These are phyloP conservation scores for Pelagomonas calceolata DNA, from an alignment of 108 stramenopile genomes.

Conservation along the genomic window DNA sequence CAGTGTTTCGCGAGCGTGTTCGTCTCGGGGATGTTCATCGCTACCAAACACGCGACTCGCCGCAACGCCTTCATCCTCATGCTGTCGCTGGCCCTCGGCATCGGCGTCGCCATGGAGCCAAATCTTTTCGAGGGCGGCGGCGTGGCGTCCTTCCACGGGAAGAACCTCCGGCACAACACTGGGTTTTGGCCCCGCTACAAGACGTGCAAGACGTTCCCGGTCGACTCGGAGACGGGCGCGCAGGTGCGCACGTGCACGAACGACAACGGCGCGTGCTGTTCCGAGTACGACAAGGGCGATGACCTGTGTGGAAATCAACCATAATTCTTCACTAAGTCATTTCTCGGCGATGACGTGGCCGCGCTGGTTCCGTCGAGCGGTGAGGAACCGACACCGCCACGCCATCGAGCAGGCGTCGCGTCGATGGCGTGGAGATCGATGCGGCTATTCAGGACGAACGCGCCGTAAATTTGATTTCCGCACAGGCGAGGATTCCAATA, in stretches of 20 bases:
- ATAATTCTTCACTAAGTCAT: too few relatives aligned
- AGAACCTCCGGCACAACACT: background rate
- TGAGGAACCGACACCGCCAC: too few relatives aligned
- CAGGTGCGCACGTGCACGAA: background rate
- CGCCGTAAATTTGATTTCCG: too few relatives aligned
- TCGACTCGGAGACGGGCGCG: background rate
- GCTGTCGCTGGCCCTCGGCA: background rate
- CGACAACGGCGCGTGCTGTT: background rate
- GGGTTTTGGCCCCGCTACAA: background rate
- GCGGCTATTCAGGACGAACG: too few relatives aligned
- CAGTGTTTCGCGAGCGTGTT: background rate
- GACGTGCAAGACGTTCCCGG: background rate
- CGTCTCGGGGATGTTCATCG: background rate
- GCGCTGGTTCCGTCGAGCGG: too few relatives aligned
- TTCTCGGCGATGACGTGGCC: too few relatives aligned
- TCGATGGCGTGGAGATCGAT: too few relatives aligned
- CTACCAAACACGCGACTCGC: background rate
- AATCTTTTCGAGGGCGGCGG: background rate
- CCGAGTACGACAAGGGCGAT: background rate
- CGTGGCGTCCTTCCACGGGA: background rate
- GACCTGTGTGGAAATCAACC: too few relatives aligned
- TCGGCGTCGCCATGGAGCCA: background rate
- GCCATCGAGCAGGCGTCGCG: too few relatives aligned
- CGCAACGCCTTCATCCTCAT: background rate
- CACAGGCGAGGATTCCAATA: background rate